Percentiles rank a stretch among this genome's conserved stretches.
phyloP scores from a whole-genome alignment of 2,329 filamentous ascomycete genomes.

The Botrytis deweyae region DNA sequence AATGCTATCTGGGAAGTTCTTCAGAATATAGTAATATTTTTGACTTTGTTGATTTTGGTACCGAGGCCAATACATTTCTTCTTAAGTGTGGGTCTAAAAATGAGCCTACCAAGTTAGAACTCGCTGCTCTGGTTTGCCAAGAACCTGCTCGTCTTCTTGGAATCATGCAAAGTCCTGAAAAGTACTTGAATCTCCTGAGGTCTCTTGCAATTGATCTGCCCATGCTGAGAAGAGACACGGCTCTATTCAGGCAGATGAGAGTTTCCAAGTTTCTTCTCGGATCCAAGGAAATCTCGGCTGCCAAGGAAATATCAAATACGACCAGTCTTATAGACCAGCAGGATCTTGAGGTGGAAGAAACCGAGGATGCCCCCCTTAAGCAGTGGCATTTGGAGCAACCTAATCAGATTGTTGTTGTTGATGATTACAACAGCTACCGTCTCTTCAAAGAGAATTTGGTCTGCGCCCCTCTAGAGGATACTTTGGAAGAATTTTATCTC shows the following conservation, averaged over 20 bases:
- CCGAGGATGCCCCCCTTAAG: conserved; percentile 44
- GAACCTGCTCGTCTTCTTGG: conserved; percentile 82
- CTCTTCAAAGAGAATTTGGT: conserved; percentile 83
- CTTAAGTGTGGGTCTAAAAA: conserved; percentile 85
- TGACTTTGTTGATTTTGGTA: conserved; percentile 93
- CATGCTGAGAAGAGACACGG: conserved; percentile 73
- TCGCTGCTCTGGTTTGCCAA: conserved; percentile 77
- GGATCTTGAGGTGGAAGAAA: conserved; percentile 46
- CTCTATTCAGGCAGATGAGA: conserved; percentile 74
- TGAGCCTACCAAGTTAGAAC: conserved; percentile 83
- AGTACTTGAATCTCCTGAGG: conserved; percentile 80
- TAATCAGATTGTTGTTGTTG: conserved; percentile 71
- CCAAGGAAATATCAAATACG: conserved; percentile 30
- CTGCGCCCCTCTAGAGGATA: conserved; percentile 86
- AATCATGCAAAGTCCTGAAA: conserved; percentile 76
- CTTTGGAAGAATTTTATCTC: conserved; percentile 79
- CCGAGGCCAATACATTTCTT: conserved; percentile 83
- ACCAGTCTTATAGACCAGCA: conserved; percentile 36
- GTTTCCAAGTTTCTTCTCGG: conserved; percentile 76
- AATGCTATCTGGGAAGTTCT: conserved; percentile 76
- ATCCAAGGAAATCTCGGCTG: conserved; percentile 64
- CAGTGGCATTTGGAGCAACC: conserved; percentile 72
- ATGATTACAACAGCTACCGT: conserved; percentile 86
- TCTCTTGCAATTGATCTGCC: conserved; percentile 73
- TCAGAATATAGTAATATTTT: conserved; percentile 82